Evolutionary conservation across 176 grass and related monocot species (phyloP).

Genomic region (Eragrostis nindensis): DNA sequence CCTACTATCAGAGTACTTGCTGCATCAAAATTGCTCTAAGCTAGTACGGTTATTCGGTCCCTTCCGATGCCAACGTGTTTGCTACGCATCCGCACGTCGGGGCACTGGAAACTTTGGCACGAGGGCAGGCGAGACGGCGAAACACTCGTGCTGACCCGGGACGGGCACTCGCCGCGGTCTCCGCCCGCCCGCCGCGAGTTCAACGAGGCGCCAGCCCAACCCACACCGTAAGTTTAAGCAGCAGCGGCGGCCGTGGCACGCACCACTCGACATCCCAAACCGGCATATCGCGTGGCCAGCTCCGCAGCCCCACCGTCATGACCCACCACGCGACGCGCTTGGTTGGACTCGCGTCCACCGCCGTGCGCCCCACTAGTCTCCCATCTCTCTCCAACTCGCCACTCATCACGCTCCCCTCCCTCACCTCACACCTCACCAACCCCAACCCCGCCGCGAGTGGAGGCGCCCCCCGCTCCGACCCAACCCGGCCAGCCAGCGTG

Average conservation of each 20-base stretch:
- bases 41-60: too few species aligned
- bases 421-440: constrained; percentile 3
- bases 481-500: background rate
- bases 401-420: constrained; percentile 24
- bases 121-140: too few species aligned
- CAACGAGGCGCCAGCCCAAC: constrained; percentile 38
- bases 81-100: too few species aligned
- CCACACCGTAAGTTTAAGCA: background rate
- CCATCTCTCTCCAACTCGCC: background rate
- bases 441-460: constrained; percentile 26
- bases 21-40: too few species aligned
- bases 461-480: constrained; percentile 13
- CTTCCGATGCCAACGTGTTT: too few species aligned
- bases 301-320: background rate
- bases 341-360: background rate
- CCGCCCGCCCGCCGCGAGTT: too few species aligned
- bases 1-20: too few species aligned
- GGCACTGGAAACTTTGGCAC: too few species aligned
- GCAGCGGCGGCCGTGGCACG: constrained; percentile 9
- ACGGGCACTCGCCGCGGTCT: too few species aligned
- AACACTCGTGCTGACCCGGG: too few species aligned
- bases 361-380: constrained; percentile 36
- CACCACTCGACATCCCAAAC: too few species aligned
- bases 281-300: background rate
- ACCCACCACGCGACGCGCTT: background rate